Conservation (phyloP, 352 stramenopile genomes). For the Globisporangium solare region DNA sequence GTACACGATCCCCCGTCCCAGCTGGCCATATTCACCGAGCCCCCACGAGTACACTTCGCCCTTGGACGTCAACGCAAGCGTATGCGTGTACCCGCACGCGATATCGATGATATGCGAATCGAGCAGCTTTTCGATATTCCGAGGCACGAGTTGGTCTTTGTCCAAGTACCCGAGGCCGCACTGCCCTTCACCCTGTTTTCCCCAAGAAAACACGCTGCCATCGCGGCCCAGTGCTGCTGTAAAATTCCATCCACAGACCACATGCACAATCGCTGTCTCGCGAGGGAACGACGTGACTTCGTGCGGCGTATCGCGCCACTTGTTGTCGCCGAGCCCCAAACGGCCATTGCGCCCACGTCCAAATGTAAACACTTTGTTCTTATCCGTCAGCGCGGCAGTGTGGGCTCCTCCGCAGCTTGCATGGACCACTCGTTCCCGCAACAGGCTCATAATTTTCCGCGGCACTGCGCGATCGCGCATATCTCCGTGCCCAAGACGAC, state of each 20-base stretch:
- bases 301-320: slow-evolving; percentile 69
- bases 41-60: slow-evolving; percentile 89
- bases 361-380: slow-evolving; percentile 65
- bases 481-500: slow-evolving; percentile 69
- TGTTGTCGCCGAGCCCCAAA: slow-evolving; percentile 67
- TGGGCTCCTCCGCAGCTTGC: slow-evolving; percentile 79
- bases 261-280: slow-evolving; percentile 29
- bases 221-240: slow-evolving; percentile 48
- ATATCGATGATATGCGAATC: slow-evolving; percentile 51
- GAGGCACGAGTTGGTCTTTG: slow-evolving; percentile 72
- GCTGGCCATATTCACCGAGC: slow-evolving; percentile 86
- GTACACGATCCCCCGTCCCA: slow-evolving; percentile 85
- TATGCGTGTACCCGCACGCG: slow-evolving; percentile 86
- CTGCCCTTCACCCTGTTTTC: slow-evolving; percentile 84
- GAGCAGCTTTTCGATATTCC: slow-evolving; percentile 39
- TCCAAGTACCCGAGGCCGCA: slow-evolving; percentile 80
- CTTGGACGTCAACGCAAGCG: slow-evolving; percentile 61
- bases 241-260: slow-evolving; percentile 84
- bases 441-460: slow-evolving; percentile 77
- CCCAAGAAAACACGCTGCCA: slow-evolving; percentile 75
- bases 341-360: slow-evolving; percentile 68
- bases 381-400: slow-evolving; percentile 65
- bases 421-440: slow-evolving; percentile 53
- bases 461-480: slow-evolving; percentile 72
- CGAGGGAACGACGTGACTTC: slow-evolving; percentile 44